phyloP scores from a whole-genome alignment of 495 filamentous ascomycete species.

The Aspergillus haitiensis region DNA sequence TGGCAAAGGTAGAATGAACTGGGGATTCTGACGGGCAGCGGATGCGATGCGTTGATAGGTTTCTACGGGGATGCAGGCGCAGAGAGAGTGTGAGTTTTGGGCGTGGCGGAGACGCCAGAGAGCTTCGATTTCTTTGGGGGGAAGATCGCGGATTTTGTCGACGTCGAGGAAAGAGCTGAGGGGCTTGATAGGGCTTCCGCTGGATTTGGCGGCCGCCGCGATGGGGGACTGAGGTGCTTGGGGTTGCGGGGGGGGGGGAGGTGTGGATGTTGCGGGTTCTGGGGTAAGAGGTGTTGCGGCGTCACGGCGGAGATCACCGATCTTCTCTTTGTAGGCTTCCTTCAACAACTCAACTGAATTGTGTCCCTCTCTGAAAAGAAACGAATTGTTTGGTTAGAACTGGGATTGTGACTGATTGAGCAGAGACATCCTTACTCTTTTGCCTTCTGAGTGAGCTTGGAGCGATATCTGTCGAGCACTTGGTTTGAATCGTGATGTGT shows the following conservation, averaged over 20 bases:
- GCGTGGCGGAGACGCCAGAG: conserved; percentile 93
- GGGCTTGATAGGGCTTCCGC: conserved; percentile 70
- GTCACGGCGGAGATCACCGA: conserved; percentile 61
- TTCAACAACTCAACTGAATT: conserved; percentile 73
- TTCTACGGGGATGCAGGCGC: conserved; percentile 70
- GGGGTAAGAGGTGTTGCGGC: conserved; percentile 59
- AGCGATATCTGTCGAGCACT: conserved; percentile 79
- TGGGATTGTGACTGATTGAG: no score
- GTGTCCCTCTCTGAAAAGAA: conserved; percentile 65
- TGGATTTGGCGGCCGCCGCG: conserved; percentile 35
- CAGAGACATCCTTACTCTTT: conserved; percentile 55
- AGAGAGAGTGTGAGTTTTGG: conserved; percentile 65
- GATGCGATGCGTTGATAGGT: conserved; percentile 68
- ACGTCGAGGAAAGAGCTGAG: conserved; percentile 83
- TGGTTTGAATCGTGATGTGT: conserved; percentile 61
- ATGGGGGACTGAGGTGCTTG: conserved; percentile 35
- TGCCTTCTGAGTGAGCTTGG: conserved; percentile 83
- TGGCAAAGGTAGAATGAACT: conserved; percentile 89
- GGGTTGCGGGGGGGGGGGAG: conserved; percentile 33
- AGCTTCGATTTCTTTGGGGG: conserved; percentile 76
- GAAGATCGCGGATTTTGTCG: conserved; percentile 68
- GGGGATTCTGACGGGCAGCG: conserved; percentile 71
- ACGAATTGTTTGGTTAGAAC: conserved; percentile 2
- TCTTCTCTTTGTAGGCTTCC: conserved; percentile 80
- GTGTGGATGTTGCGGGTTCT: conserved; percentile 34